Percentiles rank a stretch among this genome's conserved stretches.
Conservation (phyloP, 2,329 filamentous ascomycete species). For the Neopestalotiopsis rosae region DNA sequence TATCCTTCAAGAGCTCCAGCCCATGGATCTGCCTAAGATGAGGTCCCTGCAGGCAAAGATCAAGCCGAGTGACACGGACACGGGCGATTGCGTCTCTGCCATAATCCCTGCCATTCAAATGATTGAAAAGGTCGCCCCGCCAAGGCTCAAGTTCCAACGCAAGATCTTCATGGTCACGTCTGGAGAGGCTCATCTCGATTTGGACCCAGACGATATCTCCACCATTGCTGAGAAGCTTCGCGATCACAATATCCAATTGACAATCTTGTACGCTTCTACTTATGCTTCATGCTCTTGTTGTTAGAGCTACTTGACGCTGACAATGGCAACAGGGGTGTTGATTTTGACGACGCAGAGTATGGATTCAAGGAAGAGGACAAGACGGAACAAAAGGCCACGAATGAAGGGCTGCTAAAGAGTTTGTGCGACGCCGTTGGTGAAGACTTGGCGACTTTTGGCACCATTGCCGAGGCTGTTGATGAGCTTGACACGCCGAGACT, state of each 20-base stretch:
- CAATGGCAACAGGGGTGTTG: slow-evolving; percentile 68
- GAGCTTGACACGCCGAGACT: slow-evolving; percentile 79
- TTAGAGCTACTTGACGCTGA: slow-evolving; percentile 17
- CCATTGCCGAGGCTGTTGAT: slow-evolving; percentile 82
- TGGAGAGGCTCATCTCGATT: slow-evolving; percentile 73
- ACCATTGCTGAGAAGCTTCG: slow-evolving; percentile 78
- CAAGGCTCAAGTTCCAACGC: slow-evolving; percentile 80
- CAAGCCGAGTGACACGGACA: slow-evolving; percentile 68
- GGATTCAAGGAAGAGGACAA: slow-evolving; percentile 95
- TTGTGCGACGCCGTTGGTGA: slow-evolving; percentile 75
- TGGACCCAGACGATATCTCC: slow-evolving; percentile 64
- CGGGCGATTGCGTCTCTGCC: slow-evolving; percentile 86
- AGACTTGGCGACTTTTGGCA: slow-evolving; percentile 65
- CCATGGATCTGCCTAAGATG: slow-evolving; percentile 70
- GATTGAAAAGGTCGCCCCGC: slow-evolving; percentile 77
- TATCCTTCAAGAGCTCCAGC: slow-evolving; percentile 72
- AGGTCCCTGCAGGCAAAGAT: slow-evolving; percentile 67
- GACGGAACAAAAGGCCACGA: slow-evolving; percentile 70
- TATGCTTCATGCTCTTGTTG: not conserved
- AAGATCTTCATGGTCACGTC: slow-evolving; percentile 88
- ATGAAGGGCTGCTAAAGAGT: slow-evolving; percentile 71
- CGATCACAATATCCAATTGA: slow-evolving; percentile 76
- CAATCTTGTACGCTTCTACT: slow-evolving; percentile 69
- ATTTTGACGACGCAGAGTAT: slow-evolving; percentile 91
- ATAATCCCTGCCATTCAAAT: slow-evolving; percentile 86